phyloP scores from a whole-genome alignment of 768 basidiomycete species.

The Jaapia argillacea region DNA sequence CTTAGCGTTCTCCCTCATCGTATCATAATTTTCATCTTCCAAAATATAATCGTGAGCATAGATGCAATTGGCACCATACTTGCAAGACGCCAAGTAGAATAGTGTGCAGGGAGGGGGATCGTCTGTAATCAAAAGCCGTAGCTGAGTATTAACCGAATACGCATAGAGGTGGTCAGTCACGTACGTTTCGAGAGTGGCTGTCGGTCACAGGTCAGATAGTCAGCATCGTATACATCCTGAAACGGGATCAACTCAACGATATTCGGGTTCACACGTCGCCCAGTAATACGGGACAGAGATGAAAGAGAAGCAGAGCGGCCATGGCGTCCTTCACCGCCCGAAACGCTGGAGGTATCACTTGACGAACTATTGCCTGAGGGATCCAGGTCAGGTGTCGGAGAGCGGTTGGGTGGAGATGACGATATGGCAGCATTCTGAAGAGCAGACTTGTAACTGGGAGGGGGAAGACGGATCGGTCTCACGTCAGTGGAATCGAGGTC shows the following conservation, averaged over 20 bases:
- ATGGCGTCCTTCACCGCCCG: too few species aligned
- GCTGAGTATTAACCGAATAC: slow-evolving; percentile 1
- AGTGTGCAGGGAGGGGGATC: slow-evolving; percentile 59
- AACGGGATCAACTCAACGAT: slow-evolving; percentile 30
- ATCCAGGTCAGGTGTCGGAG: slow-evolving; percentile 3
- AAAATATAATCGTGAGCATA: slow-evolving; percentile 55
- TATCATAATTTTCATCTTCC: slow-evolving; percentile 39
- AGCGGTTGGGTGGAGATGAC: neutral
- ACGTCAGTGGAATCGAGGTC: neutral
- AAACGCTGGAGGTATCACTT: slow-evolving; percentile 23
- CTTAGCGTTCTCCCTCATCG: slow-evolving; percentile 47
- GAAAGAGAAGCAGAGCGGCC: slow-evolving; percentile 16
- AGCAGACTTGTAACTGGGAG: neutral
- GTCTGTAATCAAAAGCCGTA: slow-evolving; percentile 24
- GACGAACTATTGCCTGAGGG: slow-evolving; percentile 28
- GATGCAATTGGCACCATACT: slow-evolving; percentile 46
- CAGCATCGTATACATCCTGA: too few species aligned
- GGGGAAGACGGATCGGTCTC: neutral
- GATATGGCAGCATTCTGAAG: neutral
- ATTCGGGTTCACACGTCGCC: slow-evolving; percentile 40
- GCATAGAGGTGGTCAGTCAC: neutral
- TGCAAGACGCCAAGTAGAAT: slow-evolving; percentile 54
- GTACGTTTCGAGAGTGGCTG: too few species aligned
- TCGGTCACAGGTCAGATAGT: too few species aligned
- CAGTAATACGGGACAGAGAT: slow-evolving; percentile 24